Evolutionary conservation across 805 yeast species (phyloP), one percentile per base, ranked within the genome.

Genomic region (Nematodospora valgi): DNA sequence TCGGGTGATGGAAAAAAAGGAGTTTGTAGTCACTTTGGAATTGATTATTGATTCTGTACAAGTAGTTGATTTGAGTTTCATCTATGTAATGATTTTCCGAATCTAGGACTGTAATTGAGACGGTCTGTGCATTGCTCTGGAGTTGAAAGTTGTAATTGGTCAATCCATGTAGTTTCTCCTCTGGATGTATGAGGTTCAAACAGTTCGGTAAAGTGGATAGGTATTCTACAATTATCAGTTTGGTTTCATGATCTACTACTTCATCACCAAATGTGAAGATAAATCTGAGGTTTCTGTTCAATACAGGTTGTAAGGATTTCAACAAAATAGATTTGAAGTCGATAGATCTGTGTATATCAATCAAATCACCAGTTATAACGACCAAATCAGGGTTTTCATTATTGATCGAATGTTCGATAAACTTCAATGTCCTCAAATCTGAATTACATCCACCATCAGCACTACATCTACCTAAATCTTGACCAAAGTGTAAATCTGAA

Each of bases 231-330:
- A 62, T 27, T 16, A 33, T 34, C 19, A 9, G 34, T 31, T 28
- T n/a, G 14, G n/a, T 17, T 11, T 18, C 17, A 5, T 59, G 63
- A 30, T 61, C 68, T 5, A 68, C 70, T 41, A 40, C 35, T 32
- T 63, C 70, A 35, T 62, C 70, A 5, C 72, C 72, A 46, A 66
- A 65, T 2, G 64, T 61, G 39, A 61, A 56, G 3, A 64, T 38
- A 32, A 59, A 67, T 10, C 62, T 64, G 16, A 58, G 45, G 12
- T 48, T 49, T 5, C 45, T 43, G n/a, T 45, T 37, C 13, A 67
- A 45, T 14, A 67, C 55, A 5, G 69, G 68, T 13, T 54, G 54
- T 20, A 56, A 50, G 3, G 55, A 54, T 44, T 59, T 64, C 32
- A 58, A 45, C 9, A 59, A 33, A 13, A 49, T 59, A 13, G 59